A percentile compares a stretch with the other conserved stretches of the same genome.
phyloP scores from a whole-genome alignment of 2,329 filamentous ascomycete species.

The Alternaria angustiovoidea region DNA sequence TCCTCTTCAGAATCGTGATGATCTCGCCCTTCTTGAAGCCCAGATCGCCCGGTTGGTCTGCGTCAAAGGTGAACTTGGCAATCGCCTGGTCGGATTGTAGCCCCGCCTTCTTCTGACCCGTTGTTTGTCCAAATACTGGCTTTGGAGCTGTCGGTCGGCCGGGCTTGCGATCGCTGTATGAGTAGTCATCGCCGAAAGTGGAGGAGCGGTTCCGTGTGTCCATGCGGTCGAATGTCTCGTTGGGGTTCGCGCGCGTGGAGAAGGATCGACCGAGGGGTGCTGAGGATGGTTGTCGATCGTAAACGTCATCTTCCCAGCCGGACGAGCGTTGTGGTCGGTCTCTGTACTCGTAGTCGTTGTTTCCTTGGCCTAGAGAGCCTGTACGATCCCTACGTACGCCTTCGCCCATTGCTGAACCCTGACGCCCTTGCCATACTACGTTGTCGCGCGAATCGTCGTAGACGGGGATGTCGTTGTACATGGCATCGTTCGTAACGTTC shows the following conservation, averaged over 20 bases:
- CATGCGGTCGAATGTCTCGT: slow-evolving; percentile 60
- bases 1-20: slow-evolving; percentile 93
- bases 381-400: slow-evolving; percentile 63
- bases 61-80: slow-evolving; percentile 92
- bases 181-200: slow-evolving; percentile 59
- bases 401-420: slow-evolving; percentile 75
- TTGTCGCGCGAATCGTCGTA: slow-evolving; percentile 87
- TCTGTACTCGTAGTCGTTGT: slow-evolving; percentile 61
- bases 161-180: slow-evolving; percentile 69
- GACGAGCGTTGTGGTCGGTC: slow-evolving; percentile 68
- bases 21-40: slow-evolving; percentile 97
- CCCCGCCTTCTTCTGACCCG: slow-evolving; percentile 55
- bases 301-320: slow-evolving; percentile 80
- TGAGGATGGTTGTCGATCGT: slow-evolving; percentile 64
- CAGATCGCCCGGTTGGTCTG: slow-evolving; percentile 89
- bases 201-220: slow-evolving; percentile 50
- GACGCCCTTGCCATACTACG: slow-evolving; percentile 81
- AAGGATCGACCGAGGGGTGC: slow-evolving; percentile 57
- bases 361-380: slow-evolving; percentile 42
- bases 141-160: slow-evolving; percentile 87
- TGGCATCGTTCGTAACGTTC: slow-evolving; percentile 23
- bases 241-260: slow-evolving; percentile 59
- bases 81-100: slow-evolving; percentile 78
- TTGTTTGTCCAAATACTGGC: slow-evolving; percentile 73
- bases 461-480: slow-evolving; percentile 91